Conservation (phyloP, 2,329 filamentous ascomycete species). For the Myriangium duriaei region DNA sequence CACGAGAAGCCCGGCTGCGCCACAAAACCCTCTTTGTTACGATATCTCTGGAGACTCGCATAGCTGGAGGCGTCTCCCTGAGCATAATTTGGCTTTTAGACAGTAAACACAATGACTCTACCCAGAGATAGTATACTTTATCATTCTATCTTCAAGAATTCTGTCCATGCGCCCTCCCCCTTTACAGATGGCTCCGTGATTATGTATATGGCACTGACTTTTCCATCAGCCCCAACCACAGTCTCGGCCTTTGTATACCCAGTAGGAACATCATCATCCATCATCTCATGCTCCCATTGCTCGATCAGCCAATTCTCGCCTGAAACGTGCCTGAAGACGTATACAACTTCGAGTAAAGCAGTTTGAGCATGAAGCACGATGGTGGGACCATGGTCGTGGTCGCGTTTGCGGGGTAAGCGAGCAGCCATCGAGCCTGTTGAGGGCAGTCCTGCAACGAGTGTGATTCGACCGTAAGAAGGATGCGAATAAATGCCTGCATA, state of each 20-base stretch:
- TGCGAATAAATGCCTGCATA: constrained; percentile 12
- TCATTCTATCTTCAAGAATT: constrained; percentile 6
- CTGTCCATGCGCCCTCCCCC: constrained; percentile 10
- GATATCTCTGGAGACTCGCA: no score
- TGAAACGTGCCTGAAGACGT: constrained; percentile 10
- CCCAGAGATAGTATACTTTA: no score
- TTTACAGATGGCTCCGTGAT: constrained; percentile 7
- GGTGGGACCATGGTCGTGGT: neutral
- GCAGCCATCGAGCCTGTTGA: neutral
- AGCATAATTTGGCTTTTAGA: no score
- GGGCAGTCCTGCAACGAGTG: constrained; percentile 6
- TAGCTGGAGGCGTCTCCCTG: no score
- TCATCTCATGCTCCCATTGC: neutral
- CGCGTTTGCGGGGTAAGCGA: neutral
- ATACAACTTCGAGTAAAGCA: constrained; percentile 1
- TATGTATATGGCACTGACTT: constrained; percentile 9
- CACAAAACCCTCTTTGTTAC: no score
- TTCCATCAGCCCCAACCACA: constrained; percentile 12
- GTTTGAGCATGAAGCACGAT: constrained; percentile 8
- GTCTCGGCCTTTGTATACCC: constrained; percentile 11
- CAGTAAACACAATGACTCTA: no score
- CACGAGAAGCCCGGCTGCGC: no score
- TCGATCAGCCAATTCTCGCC: constrained; percentile 13
- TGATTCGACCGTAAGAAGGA: constrained; percentile 10
- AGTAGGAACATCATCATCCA: constrained; percentile 4